A percentile compares a stretch with the other conserved stretches of the same genome.
These are phyloP conservation scores for Capillidium rhysosporum DNA, from an alignment of 371 early-diverging fungal species.

Conservation along the genomic window DNA sequence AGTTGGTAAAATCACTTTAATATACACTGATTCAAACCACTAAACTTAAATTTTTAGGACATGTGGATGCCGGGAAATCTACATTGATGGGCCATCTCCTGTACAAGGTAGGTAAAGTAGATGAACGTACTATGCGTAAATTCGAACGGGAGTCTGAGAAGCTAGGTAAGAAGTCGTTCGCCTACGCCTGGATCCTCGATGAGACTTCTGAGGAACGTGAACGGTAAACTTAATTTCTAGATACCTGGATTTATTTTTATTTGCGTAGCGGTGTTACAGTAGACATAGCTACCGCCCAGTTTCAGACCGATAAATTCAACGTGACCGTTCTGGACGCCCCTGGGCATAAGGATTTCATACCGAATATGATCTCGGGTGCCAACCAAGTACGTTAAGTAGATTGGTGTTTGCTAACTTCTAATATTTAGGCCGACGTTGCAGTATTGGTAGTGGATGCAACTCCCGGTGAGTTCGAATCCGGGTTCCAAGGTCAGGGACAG, in stretches of 20 bases:
- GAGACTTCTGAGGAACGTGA: slow-evolving; percentile 96
- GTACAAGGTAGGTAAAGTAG: slow-evolving; percentile 97
- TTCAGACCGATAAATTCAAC: slow-evolving; percentile 89
- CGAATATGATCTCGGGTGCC: slow-evolving; percentile 99
- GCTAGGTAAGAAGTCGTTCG: slow-evolving; percentile 97
- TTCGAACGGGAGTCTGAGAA: slow-evolving; percentile 98
- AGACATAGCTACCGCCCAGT: slow-evolving; percentile 92
- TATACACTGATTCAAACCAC: neutral
- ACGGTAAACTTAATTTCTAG: slow-evolving; percentile 19
- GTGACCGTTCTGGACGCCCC: slow-evolving; percentile 97
- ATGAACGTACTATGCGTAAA: slow-evolving; percentile 97
- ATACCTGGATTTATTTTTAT: neutral
- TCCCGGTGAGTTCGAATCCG: slow-evolving; percentile 96
- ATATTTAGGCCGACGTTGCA: slow-evolving; percentile 76
- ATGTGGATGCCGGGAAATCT: slow-evolving; percentile 98
- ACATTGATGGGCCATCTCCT: slow-evolving; percentile 95
- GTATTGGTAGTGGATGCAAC: slow-evolving; percentile 92
- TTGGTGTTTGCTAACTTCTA: neutral
- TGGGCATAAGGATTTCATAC: slow-evolving; percentile 98
- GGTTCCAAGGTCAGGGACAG: slow-evolving; percentile 98
- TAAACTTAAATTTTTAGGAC: slow-evolving; percentile 40
- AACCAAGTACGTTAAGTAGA: slow-evolving; percentile 34
- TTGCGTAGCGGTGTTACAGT: slow-evolving; percentile 69
- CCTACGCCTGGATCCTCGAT: slow-evolving; percentile 93
- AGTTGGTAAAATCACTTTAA: neutral